Evolutionary conservation across 2,329 filamentous ascomycete genomes (phyloP), one percentile per base, ranked within the genome.

Genomic region (Epichloe glyceriae): DNA sequence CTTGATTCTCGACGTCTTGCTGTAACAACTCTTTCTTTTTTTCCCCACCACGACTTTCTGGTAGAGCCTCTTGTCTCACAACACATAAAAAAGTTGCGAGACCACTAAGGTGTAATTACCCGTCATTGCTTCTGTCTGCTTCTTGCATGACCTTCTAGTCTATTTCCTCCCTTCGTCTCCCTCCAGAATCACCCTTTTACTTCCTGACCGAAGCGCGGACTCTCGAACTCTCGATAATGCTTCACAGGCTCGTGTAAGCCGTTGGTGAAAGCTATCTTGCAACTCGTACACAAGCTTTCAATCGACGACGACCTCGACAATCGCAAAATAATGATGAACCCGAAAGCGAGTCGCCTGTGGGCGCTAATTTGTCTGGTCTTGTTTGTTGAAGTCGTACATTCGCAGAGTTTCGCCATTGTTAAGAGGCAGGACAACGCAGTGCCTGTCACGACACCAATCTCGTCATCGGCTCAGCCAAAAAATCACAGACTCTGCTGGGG

Each of bases 321-420:
- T 47, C 46, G 35, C 51, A 20, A 45, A 7, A 26, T 30, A 46
- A 60, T 41, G 47, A 73, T 72, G 71, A 53, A 65, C 48, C 55
- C 57, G 22, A 65, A 57, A 52, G 60, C 64, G 53, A 52, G 57
- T 50, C 63, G 62, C 46, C 50, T 69, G 42, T 68, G 64, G 64
- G 63, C 64, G 37, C 55, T 73, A 43, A 56, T 75, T 51, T 68
- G 66, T 56, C 57, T 74, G 20, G 47, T 67, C 4, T 46, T 73
- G 41, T 60, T 62, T 41, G 57, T 72, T 22, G 67, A 74, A 42
- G 54, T 66, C 45, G 66, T 62, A 19, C 57, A 60, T 20, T 68
- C 67, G 11, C 63, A 67, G 41, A 62, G 57, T 51, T 57, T 67
- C 33, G 58, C 58, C 7, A 56, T 65, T 38, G 50, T 62, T 19